Percentiles rank a stretch among this genome's conserved stretches.
Conservation (phyloP, 495 filamentous ascomycete species). For the Neurospora pannonica region DNA sequence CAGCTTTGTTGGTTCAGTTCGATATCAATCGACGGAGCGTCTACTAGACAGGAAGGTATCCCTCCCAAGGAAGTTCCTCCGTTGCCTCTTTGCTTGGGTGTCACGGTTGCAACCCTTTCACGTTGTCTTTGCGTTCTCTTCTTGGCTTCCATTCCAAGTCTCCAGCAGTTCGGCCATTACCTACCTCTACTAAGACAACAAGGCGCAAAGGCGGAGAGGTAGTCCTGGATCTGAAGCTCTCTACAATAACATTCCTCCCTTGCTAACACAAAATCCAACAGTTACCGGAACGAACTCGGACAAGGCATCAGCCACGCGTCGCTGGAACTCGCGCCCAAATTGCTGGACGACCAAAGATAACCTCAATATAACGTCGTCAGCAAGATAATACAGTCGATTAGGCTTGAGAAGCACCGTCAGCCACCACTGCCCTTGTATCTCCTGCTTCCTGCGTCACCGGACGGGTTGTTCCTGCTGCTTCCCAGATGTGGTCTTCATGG, state of each 20-base stretch:
- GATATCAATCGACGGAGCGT: not conserved
- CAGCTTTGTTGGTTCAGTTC: not conserved
- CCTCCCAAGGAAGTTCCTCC: not conserved
- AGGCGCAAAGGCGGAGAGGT: not conserved
- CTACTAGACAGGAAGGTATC: not conserved
- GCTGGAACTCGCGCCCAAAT: not conserved
- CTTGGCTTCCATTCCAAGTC: not conserved
- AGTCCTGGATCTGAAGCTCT: not conserved
- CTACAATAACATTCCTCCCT: not conserved
- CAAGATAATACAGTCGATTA: not conserved
- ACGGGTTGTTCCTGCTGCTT: constrained; percentile 8
- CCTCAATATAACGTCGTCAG: not conserved
- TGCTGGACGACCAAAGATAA: not conserved
- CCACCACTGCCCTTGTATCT: not conserved
- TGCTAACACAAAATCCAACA: not conserved
- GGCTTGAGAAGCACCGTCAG: not conserved
- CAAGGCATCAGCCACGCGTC: not conserved
- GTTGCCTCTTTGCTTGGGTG: not conserved
- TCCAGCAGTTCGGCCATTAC: not conserved
- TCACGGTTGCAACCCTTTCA: not conserved
- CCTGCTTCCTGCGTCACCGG: constrained; percentile 1
- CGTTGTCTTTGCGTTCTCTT: not conserved
- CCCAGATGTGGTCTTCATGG: constrained; percentile 7
- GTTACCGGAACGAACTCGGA: not conserved
- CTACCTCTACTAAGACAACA: not conserved